Evolutionary conservation across 768 basidiomycete genomes (phyloP), one percentile per base, ranked within the genome.

Genomic region (Pleurotus salmoneostramineus): DNA sequence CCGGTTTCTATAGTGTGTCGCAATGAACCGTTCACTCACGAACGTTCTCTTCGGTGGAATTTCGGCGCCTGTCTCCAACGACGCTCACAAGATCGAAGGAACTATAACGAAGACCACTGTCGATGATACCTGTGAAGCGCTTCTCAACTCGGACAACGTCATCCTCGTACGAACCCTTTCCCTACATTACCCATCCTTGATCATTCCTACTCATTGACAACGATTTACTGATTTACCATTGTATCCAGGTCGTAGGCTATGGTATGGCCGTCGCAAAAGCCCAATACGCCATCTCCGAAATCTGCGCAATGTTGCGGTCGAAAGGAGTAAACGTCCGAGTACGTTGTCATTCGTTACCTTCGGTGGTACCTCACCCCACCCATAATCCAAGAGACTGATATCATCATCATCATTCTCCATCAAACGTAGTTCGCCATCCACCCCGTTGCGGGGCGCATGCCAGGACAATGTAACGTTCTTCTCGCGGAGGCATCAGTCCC

Each of bases 191-290:
- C 33, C 51, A 43, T 42, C 54, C 43, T 11, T 4, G 33, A 36
- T 40, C 21, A 27, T 1, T 1, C 21, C 21, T 1, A 1, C 21
- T 27, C 21, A 27, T 3, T 27, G 21, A 27, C 21, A 27, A 27
- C 27, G 55, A 46, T 27, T 56, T 36, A 15, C 49, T 32, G 55
- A 46, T 27, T 56, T 36, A 15, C 49, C 55, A 49, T 66, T 48
- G 48, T 50, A 8, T 44, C 32, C 56, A 88, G 88, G 86, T 89
- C 36, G 88, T 92, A 12, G 89, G 90, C 11, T 93, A 95, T 66
- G 93, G 93, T 37, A 93, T 95, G 91, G 93, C 93, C 32, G 92
- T 94, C 0, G 92, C 93, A 17, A 93, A 92, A 68, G 93, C 93
- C 4, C 93, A 95, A 64, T 91, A 89, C 67, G 83, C 85, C 11